Percentiles rank a stretch among this genome's conserved stretches.
Evolutionary conservation across 345 rosid species (phyloP).

Genomic region (Linum lewisii): DNA sequence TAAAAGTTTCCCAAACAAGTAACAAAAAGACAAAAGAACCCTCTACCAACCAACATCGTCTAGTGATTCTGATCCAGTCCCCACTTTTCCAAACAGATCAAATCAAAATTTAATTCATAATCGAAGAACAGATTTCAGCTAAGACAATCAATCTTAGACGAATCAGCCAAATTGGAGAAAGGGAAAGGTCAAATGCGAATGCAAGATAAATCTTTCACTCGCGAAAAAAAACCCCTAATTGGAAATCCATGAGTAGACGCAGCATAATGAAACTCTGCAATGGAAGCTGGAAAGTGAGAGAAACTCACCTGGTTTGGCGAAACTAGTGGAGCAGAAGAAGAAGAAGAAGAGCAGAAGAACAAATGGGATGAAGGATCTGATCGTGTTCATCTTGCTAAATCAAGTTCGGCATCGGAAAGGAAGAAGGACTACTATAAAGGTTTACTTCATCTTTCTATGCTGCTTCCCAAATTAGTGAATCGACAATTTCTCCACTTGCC

Average conservation of each 20-base stretch:
- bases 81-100: neutral
- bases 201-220: constrained; percentile 7
- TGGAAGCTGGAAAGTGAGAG: constrained; percentile 4
- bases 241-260: neutral
- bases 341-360: constrained; percentile 5
- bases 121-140: no score
- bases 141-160: no score
- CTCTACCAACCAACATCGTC: neutral
- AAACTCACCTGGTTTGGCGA: constrained; percentile 13
- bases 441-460: neutral
- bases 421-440: no score
- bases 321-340: constrained; percentile 10
- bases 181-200: neutral
- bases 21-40: neutral
- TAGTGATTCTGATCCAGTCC: neutral
- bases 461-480: neutral
- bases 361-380: constrained; percentile 6
- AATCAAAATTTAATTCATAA: no score
- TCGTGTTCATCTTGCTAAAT: constrained; percentile 4
- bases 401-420: neutral
- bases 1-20: neutral
- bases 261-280: neutral
- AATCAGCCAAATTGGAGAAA: no score
- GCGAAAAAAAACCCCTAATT: neutral
- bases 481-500: neutral